These are phyloP conservation scores for Selenicereus undatus DNA, from an alignment of 148 eudicot genomes.

Conservation along the genomic window DNA sequence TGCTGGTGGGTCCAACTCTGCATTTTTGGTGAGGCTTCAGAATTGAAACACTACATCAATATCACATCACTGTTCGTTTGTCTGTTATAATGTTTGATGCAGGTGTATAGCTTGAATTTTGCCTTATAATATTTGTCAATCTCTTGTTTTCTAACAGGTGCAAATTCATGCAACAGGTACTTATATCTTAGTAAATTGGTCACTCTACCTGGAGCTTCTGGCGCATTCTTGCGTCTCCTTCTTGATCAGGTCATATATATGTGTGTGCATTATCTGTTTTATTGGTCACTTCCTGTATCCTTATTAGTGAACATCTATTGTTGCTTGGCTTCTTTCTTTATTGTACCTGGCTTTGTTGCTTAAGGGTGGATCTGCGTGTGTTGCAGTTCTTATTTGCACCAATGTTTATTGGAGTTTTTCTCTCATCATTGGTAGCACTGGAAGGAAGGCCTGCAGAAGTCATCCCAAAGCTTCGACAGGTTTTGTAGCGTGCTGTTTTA, in stretches of 20 bases:
- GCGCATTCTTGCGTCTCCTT: conserved; percentile 57
- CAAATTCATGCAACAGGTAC: conserved; percentile 37
- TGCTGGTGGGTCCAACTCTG: conserved; percentile 84
- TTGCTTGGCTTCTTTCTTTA: not conserved
- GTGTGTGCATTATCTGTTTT: not conserved
- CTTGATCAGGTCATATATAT: conserved; percentile 51
- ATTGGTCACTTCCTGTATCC: not conserved
- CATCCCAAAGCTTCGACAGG: conserved; percentile 90
- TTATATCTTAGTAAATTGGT: conserved; percentile 58
- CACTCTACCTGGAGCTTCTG: conserved; percentile 49
- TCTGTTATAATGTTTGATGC: not conserved
- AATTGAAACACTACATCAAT: not conserved
- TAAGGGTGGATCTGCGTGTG: not conserved
- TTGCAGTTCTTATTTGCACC: conserved; percentile 92
- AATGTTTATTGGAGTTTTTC: conserved; percentile 69
- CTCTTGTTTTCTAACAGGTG: conserved; percentile 16
- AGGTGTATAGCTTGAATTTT: not conserved
- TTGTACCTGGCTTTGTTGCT: not conserved
- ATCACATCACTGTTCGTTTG: conserved; percentile 5
- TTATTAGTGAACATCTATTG: not conserved
- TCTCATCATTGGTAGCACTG: conserved; percentile 60
- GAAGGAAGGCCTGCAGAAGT: conserved; percentile 83
- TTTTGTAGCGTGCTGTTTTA: conserved; percentile 13
- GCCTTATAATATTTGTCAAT: not conserved
- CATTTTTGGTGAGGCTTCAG: conserved; percentile 74